phyloP scores from a whole-genome alignment of 2,329 filamentous ascomycete genomes.

The Cadophora gregata region DNA sequence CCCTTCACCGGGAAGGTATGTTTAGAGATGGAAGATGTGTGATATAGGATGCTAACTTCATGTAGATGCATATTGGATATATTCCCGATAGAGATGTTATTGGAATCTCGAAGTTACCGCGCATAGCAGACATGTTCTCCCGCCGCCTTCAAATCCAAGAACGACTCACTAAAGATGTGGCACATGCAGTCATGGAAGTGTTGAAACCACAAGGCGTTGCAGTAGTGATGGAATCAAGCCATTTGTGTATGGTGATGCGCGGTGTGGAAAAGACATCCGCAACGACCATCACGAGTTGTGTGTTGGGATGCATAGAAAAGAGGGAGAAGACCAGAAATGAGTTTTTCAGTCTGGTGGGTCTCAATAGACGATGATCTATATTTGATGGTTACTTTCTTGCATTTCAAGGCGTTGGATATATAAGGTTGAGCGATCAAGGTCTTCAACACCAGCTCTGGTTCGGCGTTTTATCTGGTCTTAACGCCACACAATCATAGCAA shows the following conservation, averaged over 20 bases:
- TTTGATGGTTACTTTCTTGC: constrained; percentile 20
- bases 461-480: constrained; percentile 44
- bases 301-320: constrained; percentile 93
- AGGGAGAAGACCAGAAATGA: constrained; percentile 95
- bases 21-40: not conserved
- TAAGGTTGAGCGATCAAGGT: constrained; percentile 37
- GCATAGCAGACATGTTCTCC: constrained; percentile 96
- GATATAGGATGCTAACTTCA: not conserved
- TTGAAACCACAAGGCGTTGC: constrained; percentile 93
- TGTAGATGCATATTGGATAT: constrained; percentile 97
- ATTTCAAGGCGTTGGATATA: constrained; percentile 35
- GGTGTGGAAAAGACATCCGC: constrained; percentile 93
- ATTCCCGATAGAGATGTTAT: constrained; percentile 92
- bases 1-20: constrained; percentile 92
- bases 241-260: constrained; percentile 98
- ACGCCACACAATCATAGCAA: constrained; percentile 39
- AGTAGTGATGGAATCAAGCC: constrained; percentile 96
- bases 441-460: constrained; percentile 43
- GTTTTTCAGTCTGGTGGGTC: constrained; percentile 80
- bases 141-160: constrained; percentile 95
- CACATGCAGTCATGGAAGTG: constrained; percentile 90
- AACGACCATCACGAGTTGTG: constrained; percentile 93
- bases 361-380: constrained; percentile 57
- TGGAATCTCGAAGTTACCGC: constrained; percentile 92
- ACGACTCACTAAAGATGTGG: constrained; percentile 93